Evolutionary conservation across 2,329 filamentous ascomycete species (phyloP).

Genomic region (Apiospora phragmitis): DNA sequence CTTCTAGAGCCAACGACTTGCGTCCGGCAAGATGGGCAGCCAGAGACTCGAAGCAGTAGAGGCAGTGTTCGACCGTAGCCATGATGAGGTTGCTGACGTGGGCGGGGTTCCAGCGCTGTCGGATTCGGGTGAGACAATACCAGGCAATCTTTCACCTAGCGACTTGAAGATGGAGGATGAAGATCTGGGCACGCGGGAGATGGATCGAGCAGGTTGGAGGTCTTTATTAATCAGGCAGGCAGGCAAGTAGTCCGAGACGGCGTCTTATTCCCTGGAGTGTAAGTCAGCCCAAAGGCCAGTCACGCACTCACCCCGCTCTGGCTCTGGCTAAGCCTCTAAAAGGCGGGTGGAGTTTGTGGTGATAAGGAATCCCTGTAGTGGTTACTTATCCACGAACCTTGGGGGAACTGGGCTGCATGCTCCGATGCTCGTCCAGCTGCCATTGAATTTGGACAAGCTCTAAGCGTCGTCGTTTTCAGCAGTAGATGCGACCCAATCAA

Average conservation of each 20-base stretch:
- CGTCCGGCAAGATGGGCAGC: constrained; percentile 72
- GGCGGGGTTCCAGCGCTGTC: neutral
- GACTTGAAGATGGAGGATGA: neutral
- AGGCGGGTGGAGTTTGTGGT: neutral
- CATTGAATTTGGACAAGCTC: neutral
- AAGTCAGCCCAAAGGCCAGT: constrained; percentile 6
- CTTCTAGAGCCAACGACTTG: constrained; percentile 63
- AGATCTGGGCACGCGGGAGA: neutral
- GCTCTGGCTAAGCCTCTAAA: neutral
- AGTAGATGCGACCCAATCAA: neutral
- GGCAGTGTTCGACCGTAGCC: constrained; percentile 84
- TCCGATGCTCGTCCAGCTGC: neutral
- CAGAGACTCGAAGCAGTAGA: constrained; percentile 90
- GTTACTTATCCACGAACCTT: neutral
- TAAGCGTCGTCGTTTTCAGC: neutral
- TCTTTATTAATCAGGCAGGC: neutral
- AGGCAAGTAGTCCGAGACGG: neutral
- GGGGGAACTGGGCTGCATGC: neutral
- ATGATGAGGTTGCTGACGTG: constrained; percentile 46
- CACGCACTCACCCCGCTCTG: neutral
- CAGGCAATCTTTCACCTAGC: neutral
- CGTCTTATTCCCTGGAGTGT: neutral
- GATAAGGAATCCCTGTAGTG: neutral
- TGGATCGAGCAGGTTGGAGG: neutral
- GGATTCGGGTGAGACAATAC: neutral